phyloP scores from a whole-genome alignment of 2,329 filamentous ascomycete genomes.

The Aureobasidium sp. region DNA sequence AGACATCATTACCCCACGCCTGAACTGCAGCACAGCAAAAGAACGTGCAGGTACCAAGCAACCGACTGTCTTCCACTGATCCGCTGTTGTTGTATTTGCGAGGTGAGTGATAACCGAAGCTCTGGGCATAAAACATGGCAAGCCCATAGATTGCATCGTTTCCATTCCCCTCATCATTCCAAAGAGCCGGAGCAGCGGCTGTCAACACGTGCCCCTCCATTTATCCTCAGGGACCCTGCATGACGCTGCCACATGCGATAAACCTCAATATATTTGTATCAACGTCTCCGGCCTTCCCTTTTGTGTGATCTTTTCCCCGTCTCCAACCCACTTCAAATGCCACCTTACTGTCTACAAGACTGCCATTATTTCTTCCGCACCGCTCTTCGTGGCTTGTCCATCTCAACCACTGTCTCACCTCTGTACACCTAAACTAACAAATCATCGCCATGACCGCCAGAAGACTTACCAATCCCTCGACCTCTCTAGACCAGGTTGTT shows the following conservation, averaged over 20 bases:
- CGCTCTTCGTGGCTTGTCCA: conserved; percentile 75
- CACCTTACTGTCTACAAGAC: conserved; percentile 73
- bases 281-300: background rate
- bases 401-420: conserved; percentile 70
- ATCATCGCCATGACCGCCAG: conserved; percentile 53
- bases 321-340: conserved; percentile 47
- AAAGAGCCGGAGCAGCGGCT: conserved; percentile 3
- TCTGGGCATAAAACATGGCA: background rate
- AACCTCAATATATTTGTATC: background rate
- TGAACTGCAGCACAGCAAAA: background rate
- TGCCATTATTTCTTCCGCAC: conserved; percentile 93
- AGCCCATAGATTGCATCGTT: background rate
- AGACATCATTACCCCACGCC: background rate
- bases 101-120: conserved; percentile 15
- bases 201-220: conserved; percentile 9
- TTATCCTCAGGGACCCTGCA: conserved; percentile 9
- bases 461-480: conserved; percentile 59
- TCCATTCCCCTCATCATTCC: conserved; percentile 8
- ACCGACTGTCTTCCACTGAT: conserved; percentile 20
- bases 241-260: conserved; percentile 11
- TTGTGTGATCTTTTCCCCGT: background rate
- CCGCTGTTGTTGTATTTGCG: conserved; percentile 16
- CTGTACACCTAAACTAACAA: conserved; percentile 58
- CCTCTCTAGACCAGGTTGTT: conserved; percentile 65
- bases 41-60: background rate